Evolutionary conservation across 306 rosid genomes (phyloP).

Genomic region (Aeschynomene evenia): DNA sequence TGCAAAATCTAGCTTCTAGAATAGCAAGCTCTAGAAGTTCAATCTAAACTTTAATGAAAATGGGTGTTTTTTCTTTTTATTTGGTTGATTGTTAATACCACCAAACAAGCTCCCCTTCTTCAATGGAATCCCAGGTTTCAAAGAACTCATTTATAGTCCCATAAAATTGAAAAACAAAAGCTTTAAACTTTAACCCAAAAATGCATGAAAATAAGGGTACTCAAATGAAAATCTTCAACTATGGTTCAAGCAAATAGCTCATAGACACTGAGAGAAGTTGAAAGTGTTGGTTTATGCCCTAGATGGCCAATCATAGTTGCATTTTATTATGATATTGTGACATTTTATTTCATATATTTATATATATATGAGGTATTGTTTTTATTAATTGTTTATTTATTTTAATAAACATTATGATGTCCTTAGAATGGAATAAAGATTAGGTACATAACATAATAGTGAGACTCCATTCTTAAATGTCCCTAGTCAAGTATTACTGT

Average conservation of each 20-base stretch:
- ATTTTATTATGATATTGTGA: too few relatives aligned
- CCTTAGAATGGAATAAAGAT: too few relatives aligned
- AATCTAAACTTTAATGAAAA: conserved; percentile 83
- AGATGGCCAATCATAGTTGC: too few relatives aligned
- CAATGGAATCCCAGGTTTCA: conserved; percentile 60
- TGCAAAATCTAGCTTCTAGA: conserved; percentile 86
- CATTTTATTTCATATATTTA: too few relatives aligned
- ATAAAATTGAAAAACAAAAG: conserved; percentile 40
- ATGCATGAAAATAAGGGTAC: conserved; percentile 24
- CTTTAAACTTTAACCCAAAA: conserved; percentile 25
- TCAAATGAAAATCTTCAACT: conserved; percentile 25
- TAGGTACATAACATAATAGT: too few relatives aligned
- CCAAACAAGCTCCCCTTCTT: conserved; percentile 71
- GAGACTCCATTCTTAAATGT: too few relatives aligned
- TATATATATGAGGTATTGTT: too few relatives aligned
- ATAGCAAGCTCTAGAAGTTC: conserved; percentile 73
- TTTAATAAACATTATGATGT: too few relatives aligned
- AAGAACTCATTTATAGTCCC: conserved; percentile 88
- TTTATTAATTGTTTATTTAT: too few relatives aligned
- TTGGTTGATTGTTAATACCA: conserved; percentile 33
- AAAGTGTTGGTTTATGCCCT: too few relatives aligned
- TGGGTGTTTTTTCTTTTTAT: conserved; percentile 56
- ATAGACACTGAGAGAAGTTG: conserved; percentile 8
- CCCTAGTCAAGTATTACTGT: too few relatives aligned
- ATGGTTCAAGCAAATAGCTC: not conserved